Evolutionary conservation across 768 basidiomycete species (phyloP), one percentile per base, ranked within the genome.

Genomic region (Mrakia blollopis): DNA sequence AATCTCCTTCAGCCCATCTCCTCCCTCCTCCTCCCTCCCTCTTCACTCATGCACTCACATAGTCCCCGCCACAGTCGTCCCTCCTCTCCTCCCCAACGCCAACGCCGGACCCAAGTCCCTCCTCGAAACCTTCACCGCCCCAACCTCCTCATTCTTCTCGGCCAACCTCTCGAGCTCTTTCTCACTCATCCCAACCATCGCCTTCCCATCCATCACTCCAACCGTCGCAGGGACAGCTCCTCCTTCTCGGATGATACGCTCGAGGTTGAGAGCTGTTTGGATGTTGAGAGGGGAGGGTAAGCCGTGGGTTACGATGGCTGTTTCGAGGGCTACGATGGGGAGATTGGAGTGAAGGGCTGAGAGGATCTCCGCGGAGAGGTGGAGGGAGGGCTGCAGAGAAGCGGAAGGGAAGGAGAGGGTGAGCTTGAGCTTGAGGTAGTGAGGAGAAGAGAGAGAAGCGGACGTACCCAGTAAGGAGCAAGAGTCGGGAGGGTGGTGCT

Each of bases 161-260:
- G 92, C 90, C 67, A 98, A 85, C 69, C 87, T 85, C 79, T 89
- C 88, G 25, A 98, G 85, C 80, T 98, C 89, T 5, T 83, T 72
- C 8, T 85, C 3, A 16, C 13, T 74, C 71, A 98, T 83, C 5
- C 97, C 97, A 78, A 98, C 89, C 84, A 94, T 93, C 81, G 97
- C 87, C 28, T 90, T 88, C 16, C 96, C 96, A 25, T 85, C 86
- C 39, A 98, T 85, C 63, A 99, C 83, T 21, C 90, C 94, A 78
- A 98, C 91, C 0, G 94, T 98, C 0, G 96, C 95, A 10, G 97
- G 97, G 32, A 91, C 85, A n/a, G 90, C 89, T 5, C 91, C 91
- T 44, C 88, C 88, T 2, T 87, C 86, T 77, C 93, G 87, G 41
- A 96, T 90, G 69, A 91, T 90, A 10, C 81, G 82, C 83, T 94